A percentile compares a stretch with the other conserved stretches of the same genome.
Conservation (phyloP, 495 filamentous ascomycete genomes). For the Penicillium verhagenii region DNA sequence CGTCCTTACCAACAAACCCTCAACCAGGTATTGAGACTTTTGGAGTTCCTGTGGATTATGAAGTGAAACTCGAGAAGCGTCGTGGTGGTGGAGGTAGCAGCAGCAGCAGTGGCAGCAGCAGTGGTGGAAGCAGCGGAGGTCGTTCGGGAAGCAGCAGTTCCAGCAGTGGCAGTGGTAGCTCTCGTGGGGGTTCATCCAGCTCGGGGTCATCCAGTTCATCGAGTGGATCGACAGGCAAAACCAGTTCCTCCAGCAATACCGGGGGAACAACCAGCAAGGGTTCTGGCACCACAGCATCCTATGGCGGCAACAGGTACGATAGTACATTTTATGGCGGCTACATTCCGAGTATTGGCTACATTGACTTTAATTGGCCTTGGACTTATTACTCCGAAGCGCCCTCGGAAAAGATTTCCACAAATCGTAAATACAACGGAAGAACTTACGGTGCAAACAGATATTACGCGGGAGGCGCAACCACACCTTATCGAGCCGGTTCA, state of each 20-base stretch:
- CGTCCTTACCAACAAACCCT: conserved; percentile 13
- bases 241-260: conserved; percentile 36
- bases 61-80: conserved; percentile 41
- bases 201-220: conserved; percentile 23
- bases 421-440: background rate
- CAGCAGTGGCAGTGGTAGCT: conserved; percentile 25
- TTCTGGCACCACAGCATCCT: conserved; percentile 11
- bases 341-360: no score
- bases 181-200: conserved; percentile 22
- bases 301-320: conserved; percentile 23
- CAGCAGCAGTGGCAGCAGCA: conserved; percentile 17
- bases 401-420: no score
- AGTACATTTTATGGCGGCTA: background rate
- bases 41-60: conserved; percentile 7
- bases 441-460: conserved; percentile 65
- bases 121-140: conserved; percentile 14
- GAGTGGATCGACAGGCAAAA: conserved; percentile 21
- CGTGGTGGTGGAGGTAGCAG: conserved; percentile 46
- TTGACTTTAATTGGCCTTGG: no score
- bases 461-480: conserved; percentile 73
- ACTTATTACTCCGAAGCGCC: no score
- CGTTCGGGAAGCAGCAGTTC: conserved; percentile 7
- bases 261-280: conserved; percentile 60
- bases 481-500: conserved; percentile 65
- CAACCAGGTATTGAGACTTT: conserved; percentile 11